phyloP scores from a whole-genome alignment of 306 rosid genomes.

The Dalbergia cultrata region DNA sequence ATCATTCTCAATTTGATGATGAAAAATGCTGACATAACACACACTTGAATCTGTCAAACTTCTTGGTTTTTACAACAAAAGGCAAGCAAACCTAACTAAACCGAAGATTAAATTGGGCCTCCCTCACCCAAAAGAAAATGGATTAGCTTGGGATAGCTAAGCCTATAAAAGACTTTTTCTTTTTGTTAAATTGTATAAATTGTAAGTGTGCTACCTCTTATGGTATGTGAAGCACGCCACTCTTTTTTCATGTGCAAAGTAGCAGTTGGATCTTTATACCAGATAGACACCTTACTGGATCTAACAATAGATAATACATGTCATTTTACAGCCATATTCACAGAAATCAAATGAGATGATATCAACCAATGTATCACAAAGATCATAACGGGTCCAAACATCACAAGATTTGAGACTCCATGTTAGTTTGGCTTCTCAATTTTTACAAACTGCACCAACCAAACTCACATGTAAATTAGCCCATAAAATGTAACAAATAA shows the following conservation, averaged over 20 bases:
- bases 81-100: not conserved
- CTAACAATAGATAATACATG: slow-evolving; percentile 7
- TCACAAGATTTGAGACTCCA: slow-evolving; percentile 38
- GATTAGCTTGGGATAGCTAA: not conserved
- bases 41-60: too few species aligned
- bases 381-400: slow-evolving; percentile 28
- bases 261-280: slow-evolving; percentile 10
- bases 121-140: too few species aligned
- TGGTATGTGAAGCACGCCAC: not conserved
- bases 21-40: too few species aligned
- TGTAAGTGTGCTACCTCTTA: not conserved
- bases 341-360: slow-evolving; percentile 31
- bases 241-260: not conserved
- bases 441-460: slow-evolving; percentile 13
- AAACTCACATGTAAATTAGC: slow-evolving; percentile 25
- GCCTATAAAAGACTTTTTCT: not conserved
- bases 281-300: not conserved
- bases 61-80: too few species aligned
- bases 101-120: slow-evolving; percentile 16
- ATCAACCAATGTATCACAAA: slow-evolving; percentile 42
- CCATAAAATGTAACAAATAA: slow-evolving; percentile 11
- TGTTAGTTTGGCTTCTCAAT: slow-evolving; percentile 44
- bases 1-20: too few species aligned
- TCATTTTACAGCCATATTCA: slow-evolving; percentile 20
- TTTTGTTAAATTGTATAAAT: not conserved